Base-by-base conservation (phyloP, 768 basidiomycete genomes). In the Termitomyces eurrhizus region DNA sequence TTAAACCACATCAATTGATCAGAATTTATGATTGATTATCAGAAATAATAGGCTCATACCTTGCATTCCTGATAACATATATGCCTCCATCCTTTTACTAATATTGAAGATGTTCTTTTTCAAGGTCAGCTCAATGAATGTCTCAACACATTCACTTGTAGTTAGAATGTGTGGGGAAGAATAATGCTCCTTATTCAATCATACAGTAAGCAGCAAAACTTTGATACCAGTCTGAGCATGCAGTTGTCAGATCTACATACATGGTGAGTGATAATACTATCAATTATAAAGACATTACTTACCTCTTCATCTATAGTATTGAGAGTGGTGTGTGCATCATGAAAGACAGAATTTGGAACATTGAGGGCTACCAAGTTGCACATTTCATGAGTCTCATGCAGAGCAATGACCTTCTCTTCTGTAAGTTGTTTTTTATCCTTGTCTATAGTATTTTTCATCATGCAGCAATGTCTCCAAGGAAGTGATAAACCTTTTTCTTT, bases 341-440 rank as follows among this genome's bases (percentile, higher is more conserved):
- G 24, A n/a, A 18, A 60, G 5, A 5, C 21, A 14, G n/a, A 29
- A 12, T 37, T 48, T 7, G 33, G 11, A 3, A 49, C 26, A 29
- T 26, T 48, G 26, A 26, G 46, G 2, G 46, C 26, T 4, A 26
- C 46, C 13, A 48, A 26, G 3, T 48, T 33, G 24, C 45, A 12
- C 56, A 57, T 57, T n/a, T 57, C 56, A n/a, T 11, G n/a, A 21
- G 33, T 57, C 11, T 57, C 35, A 14, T n/a, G 33, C 29, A 57
- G 37, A 1, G 8, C 7, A 24, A n/a, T 7, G 2, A 49, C 3
- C 29, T 7, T 56, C 53, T 59, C 45, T 26, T 61, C 26, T 45
- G 45, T 56, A 9, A 16, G 11, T 9, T 4, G 11, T 9, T 4
- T 32, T 32, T 26, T 24, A 29, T 48, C 24, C 6, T 49, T n/a